Evolutionary conservation across 768 basidiomycete genomes (phyloP).

Genomic region (Imleria badia): DNA sequence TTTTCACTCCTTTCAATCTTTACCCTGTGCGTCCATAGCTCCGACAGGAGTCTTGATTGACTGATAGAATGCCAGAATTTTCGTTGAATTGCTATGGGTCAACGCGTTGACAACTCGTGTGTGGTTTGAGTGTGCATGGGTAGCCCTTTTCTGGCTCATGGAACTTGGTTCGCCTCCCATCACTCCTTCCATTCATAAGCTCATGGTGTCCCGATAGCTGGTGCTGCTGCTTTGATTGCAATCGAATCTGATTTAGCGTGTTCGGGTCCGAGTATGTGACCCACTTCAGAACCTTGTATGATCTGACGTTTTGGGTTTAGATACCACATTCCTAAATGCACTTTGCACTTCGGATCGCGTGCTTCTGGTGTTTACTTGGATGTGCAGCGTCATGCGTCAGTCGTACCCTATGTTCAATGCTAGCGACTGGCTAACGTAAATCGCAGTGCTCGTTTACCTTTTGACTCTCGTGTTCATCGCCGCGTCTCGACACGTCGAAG

Average conservation of each 20-base stretch:
- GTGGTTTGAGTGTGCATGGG: slow-evolving; percentile 72
- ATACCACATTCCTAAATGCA: not conserved
- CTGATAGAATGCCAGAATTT: slow-evolving; percentile 40
- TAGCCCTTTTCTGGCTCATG: slow-evolving; percentile 54
- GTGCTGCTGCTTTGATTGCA: slow-evolving; percentile 49
- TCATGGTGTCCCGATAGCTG: slow-evolving; percentile 39
- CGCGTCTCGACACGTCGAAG: slow-evolving; percentile 42
- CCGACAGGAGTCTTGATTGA: not conserved
- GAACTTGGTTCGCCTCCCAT: slow-evolving; percentile 50
- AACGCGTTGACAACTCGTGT: slow-evolving; percentile 56
- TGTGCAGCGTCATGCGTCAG: slow-evolving; percentile 42
- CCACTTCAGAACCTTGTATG: not conserved
- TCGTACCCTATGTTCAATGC: slow-evolving; percentile 4
- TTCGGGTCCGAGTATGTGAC: slow-evolving; percentile 25
- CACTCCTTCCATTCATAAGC: not conserved
- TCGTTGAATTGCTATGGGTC: slow-evolving; percentile 55
- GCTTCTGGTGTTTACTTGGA: slow-evolving; percentile 63
- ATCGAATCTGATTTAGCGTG: slow-evolving; percentile 40
- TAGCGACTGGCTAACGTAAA: slow-evolving; percentile 2
- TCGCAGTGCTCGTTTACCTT: slow-evolving; percentile 59
- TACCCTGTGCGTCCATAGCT: slow-evolving; percentile 46
- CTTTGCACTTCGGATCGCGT: slow-evolving; percentile 54
- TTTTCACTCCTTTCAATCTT: slow-evolving; percentile 58
- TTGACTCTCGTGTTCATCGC: slow-evolving; percentile 45
- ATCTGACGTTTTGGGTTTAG: slow-evolving; percentile 4